These are phyloP conservation scores for Isabelozyma gotoi DNA, from an alignment of 805 yeast genomes.

Conservation along the genomic window DNA sequence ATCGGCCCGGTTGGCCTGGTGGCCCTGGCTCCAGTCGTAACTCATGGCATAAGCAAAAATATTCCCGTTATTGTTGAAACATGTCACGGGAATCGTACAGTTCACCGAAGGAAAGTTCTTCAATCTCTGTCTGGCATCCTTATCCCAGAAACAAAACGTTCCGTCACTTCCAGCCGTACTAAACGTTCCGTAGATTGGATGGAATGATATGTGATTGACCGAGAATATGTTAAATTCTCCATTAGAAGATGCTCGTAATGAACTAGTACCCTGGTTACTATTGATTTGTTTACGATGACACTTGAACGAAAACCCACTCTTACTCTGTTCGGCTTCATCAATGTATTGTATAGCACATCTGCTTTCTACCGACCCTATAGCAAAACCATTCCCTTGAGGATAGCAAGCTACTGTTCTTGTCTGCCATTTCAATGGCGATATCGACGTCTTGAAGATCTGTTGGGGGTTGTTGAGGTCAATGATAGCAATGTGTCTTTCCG, in stretches of 20 bases:
- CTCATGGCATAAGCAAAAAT: constrained; percentile 89
- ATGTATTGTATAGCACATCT: constrained; percentile 93
- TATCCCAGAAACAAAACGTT: constrained; percentile 92
- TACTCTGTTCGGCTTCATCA: constrained; percentile 73
- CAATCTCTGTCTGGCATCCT: constrained; percentile 83
- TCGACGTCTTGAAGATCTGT: constrained; percentile 66
- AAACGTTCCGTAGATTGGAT: constrained; percentile 88
- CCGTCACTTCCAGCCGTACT: constrained; percentile 96
- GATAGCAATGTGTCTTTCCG: constrained; percentile 78
- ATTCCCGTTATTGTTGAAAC: constrained; percentile 79
- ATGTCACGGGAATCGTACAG: constrained; percentile 70
- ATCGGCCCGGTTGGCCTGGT: constrained; percentile 71
- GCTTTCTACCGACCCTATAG: constrained; percentile 92
- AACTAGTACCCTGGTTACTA: constrained; percentile 24
- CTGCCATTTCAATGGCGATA: constrained; percentile 86
- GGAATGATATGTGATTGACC: constrained; percentile 79
- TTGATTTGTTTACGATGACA: constrained; percentile 79
- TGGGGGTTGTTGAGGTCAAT: constrained; percentile 84
- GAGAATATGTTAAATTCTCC: constrained; percentile 70
- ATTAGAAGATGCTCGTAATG: constrained; percentile 23
- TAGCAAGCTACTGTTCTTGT: constrained; percentile 81
- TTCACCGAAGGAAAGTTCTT: constrained; percentile 72
- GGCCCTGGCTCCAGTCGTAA: constrained; percentile 96
- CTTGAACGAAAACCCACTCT: constrained; percentile 82
- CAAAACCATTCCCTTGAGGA: constrained; percentile 91